Evolutionary conservation across 164 flowering plant species (phyloP).

Genomic region (Echeveria elegans): DNA sequence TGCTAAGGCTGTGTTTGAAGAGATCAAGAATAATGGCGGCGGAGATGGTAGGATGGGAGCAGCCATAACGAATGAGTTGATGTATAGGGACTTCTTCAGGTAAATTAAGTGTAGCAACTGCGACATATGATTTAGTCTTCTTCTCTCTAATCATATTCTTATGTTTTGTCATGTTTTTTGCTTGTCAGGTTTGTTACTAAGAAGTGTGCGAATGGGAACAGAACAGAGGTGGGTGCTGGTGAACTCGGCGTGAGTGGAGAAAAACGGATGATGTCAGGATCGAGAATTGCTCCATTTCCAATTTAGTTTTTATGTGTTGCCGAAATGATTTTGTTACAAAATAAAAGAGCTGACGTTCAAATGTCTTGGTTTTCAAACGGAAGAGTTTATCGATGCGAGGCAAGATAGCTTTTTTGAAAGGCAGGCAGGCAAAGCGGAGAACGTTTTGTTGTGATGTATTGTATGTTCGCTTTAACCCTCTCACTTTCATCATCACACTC

Average conservation of each 20-base stretch:
- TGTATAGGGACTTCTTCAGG: slow-evolving; percentile 6
- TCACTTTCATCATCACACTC: too few species aligned
- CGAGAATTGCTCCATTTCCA: neutral
- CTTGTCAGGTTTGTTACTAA: neutral
- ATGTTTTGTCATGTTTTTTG: neutral
- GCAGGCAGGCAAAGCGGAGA: too few species aligned
- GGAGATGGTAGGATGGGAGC: neutral
- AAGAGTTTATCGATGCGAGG: neutral
- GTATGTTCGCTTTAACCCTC: too few species aligned
- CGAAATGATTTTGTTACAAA: neutral
- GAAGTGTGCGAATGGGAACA: neutral
- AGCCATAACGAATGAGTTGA: neutral
- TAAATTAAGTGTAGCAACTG: neutral
- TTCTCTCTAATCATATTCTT: neutral
- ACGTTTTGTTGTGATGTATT: too few species aligned
- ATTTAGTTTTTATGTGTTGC: neutral
- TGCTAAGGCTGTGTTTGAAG: slow-evolving; percentile 1
- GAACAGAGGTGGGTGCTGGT: neutral
- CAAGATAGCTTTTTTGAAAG: neutral
- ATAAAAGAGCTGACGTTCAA: neutral
- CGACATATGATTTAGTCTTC: neutral
- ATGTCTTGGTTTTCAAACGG: neutral
- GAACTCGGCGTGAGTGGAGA: neutral
- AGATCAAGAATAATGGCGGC: neutral
- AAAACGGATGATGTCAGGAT: neutral